Conservation (phyloP, 768 basidiomycete genomes). For the Naganishia antarctica region DNA sequence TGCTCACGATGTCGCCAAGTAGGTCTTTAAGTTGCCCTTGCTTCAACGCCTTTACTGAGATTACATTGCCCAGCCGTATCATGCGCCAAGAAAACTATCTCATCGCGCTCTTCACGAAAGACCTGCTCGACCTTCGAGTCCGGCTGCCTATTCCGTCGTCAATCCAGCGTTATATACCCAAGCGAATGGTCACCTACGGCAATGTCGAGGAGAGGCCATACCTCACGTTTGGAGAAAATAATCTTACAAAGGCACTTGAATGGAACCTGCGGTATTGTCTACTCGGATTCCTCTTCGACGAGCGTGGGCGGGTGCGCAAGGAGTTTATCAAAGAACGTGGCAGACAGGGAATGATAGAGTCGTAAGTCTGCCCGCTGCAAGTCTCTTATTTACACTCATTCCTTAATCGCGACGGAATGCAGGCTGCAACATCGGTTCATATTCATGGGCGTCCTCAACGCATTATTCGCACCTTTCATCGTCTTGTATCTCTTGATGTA, state of each 20-base stretch:
- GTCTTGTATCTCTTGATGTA: slow-evolving; percentile 94
- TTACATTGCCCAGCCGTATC: slow-evolving; percentile 59
- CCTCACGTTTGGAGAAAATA: slow-evolving; percentile 55
- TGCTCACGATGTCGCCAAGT: slow-evolving; percentile 93
- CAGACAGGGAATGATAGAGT: slow-evolving; percentile 69
- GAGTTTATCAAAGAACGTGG: slow-evolving; percentile 85
- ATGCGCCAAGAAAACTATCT: slow-evolving; percentile 98
- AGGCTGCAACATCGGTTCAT: slow-evolving; percentile 81
- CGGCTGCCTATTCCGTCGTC: slow-evolving; percentile 59
- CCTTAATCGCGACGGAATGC: too few relatives aligned
- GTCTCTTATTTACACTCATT: too few relatives aligned
- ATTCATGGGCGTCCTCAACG: slow-evolving; percentile 95
- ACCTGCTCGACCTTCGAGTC: slow-evolving; percentile 78
- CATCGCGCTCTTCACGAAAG: slow-evolving; percentile 96
- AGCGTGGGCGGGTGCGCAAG: slow-evolving; percentile 80
- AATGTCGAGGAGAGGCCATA: slow-evolving; percentile 54
- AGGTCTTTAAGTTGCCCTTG: slow-evolving; percentile 19
- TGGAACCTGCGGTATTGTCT: slow-evolving; percentile 97
- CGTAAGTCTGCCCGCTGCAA: too few relatives aligned
- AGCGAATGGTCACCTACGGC: slow-evolving; percentile 47
- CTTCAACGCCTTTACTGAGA: background rate
- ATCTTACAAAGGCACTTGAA: slow-evolving; percentile 82
- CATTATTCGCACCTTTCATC: slow-evolving; percentile 92
- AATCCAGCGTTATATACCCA: slow-evolving; percentile 34
- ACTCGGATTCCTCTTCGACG: slow-evolving; percentile 89